Percentiles rank a stretch among this genome's conserved stretches.
phyloP scores from a whole-genome alignment of 768 basidiomycete species.

The Hygrocybe coccinea region DNA sequence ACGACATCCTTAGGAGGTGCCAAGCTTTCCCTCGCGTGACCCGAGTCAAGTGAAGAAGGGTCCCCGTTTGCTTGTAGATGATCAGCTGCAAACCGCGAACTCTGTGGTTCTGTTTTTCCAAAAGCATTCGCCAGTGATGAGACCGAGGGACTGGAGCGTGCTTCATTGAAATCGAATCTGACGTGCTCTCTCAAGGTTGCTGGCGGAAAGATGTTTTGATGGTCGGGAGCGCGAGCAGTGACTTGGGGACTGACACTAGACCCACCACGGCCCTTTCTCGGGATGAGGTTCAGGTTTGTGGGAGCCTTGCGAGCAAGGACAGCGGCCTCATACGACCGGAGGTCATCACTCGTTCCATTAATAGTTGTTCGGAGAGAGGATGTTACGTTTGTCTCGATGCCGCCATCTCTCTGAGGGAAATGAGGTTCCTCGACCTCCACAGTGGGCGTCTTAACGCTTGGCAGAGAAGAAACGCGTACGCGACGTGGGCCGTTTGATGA shows the following conservation, averaged over 20 bases:
- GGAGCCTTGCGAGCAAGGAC: conserved; percentile 65
- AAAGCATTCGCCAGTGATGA: conserved; percentile 43
- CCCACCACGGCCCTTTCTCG: conserved; percentile 29
- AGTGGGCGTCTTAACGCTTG: conserved; percentile 56
- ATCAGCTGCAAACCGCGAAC: background rate
- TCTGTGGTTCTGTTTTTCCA: conserved; percentile 15
- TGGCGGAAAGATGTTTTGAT: background rate
- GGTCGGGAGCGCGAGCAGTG: background rate
- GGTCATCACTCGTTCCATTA: conserved; percentile 52
- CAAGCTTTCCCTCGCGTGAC: conserved; percentile 7
- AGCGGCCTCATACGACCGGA: conserved; percentile 70
- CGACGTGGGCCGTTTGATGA: conserved; percentile 28
- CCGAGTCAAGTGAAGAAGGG: conserved; percentile 27
- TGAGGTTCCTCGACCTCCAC: conserved; percentile 21
- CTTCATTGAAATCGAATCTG: background rate
- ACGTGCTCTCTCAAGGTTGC: background rate
- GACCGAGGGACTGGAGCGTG: conserved; percentile 19
- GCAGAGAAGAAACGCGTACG: conserved; percentile 60
- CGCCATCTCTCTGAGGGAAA: conserved; percentile 13
- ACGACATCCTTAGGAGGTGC: conserved; percentile 7
- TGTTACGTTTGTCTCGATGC: conserved; percentile 21
- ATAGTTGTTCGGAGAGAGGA: conserved; percentile 38
- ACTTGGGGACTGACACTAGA: conserved; percentile 15
- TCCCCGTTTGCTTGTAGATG: conserved; percentile 9
- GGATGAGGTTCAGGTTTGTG: conserved; percentile 51